Conservation (phyloP, 2,329 filamentous ascomycete genomes). For the Alternaria burnsii region DNA sequence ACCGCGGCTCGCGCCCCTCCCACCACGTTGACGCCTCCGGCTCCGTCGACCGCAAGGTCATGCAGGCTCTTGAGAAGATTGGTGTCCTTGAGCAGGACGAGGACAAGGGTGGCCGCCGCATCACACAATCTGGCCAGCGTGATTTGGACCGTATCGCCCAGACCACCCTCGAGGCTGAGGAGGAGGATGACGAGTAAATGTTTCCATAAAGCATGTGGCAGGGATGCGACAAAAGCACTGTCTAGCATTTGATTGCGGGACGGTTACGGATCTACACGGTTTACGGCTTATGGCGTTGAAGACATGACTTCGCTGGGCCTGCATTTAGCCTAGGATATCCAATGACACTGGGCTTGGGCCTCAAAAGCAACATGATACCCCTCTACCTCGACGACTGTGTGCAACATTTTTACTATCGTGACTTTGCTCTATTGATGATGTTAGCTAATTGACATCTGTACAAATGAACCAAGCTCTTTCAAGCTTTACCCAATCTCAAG, state of each 20-base stretch:
- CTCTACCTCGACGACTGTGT: background rate
- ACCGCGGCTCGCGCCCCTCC: constrained; percentile 89
- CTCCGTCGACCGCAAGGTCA: constrained; percentile 94
- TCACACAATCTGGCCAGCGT: constrained; percentile 97
- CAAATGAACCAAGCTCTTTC: too few species aligned
- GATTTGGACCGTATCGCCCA: constrained; percentile 84
- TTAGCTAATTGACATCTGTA: too few species aligned
- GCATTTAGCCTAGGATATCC: constrained; percentile 44
- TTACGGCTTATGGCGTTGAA: constrained; percentile 51
- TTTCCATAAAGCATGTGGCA: constrained; percentile 3
- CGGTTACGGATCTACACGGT: constrained; percentile 40
- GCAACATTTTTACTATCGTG: background rate
- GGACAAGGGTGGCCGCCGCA: constrained; percentile 97
- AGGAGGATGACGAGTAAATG: constrained; percentile 55
- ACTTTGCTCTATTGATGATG: background rate
- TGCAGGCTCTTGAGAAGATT: constrained; percentile 99
- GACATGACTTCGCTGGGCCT: constrained; percentile 40
- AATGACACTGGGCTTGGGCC: constrained; percentile 46
- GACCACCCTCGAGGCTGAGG: constrained; percentile 61
- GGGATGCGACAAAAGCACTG: constrained; percentile 22
- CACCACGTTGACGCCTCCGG: constrained; percentile 97
- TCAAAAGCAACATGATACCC: constrained; percentile 45
- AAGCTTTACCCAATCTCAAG: too few species aligned
- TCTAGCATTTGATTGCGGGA: constrained; percentile 39
- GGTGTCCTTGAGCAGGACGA: constrained; percentile 97